Evolutionary conservation across 2,329 filamentous ascomycete genomes (phyloP), one percentile per base, ranked within the genome.

Genomic region (Neobulgaria alba): DNA sequence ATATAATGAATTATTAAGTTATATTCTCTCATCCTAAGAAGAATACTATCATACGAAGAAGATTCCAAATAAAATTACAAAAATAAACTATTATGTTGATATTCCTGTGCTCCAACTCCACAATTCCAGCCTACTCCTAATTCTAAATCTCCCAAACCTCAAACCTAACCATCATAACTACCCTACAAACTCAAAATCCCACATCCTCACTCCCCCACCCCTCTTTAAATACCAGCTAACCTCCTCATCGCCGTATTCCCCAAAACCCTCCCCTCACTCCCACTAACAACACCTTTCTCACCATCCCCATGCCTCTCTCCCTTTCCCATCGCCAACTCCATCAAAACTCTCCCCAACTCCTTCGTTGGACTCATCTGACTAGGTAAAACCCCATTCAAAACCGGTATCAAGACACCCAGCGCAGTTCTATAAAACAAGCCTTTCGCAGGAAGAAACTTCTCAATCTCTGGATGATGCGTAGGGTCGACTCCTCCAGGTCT

Each of bases 401-500:
- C 16, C 5, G 33, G 33, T 10, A 18, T 3, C 9, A 35, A 12
- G 16, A n/a, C 10, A 10, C 14, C 19, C 8, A 19, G 12, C 20
- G 10, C 3, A 62, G n/a, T 2, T 53, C n/a, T 5, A 58, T 49
- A 49, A 46, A 31, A 17, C 44, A 17, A 16, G 38, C 29, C n/a
- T 15, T 8, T 50, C 46, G 41, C 43, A 10, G 61, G 55, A 7
- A 61, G 48, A 42, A 53, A 64, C 2, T 54, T 43, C 23, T 63
- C 54, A 26, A 71, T 65, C 50, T 64, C 63, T 14, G 59, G 48
- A 45, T 70, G 65, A 1, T 52, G 37, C 2, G 42, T 52, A 53
- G 62, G 46, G 50, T 87, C 82, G 9, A 87, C 72, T 5, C 63
- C 71, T 0, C 56, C 74, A 0, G 82, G 79, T 0, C 83, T 69